Base-by-base conservation (phyloP, 78 protist species). In the Chrysochromulina parva region DNA sequence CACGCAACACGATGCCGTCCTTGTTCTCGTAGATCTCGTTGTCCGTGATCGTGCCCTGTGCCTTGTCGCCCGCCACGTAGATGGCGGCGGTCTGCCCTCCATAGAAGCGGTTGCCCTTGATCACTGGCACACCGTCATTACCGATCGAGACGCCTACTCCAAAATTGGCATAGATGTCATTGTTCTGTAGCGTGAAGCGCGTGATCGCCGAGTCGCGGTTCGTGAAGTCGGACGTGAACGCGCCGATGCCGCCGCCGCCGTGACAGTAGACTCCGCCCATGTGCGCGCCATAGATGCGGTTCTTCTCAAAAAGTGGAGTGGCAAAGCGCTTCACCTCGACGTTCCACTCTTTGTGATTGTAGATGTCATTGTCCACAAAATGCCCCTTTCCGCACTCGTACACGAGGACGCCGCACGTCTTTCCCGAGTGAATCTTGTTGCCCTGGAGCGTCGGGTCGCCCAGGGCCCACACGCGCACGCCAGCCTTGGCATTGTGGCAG, bases 311-410 rank as follows among this genome's bases (percentile, higher is more conserved):
- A 13, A 6, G 2, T 1, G 92, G 92, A 6, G 7, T 1, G n/a
- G 66, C 92, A 10, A 48, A 3, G 53, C 86, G 60, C 92, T 90
- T 90, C 88, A 76, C 80, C 59, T 74, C 92, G 78, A 90, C 54
- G 55, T 84, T 84, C n/a, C 92, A 66, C 60, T 48, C 71, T 1
- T 76, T 50, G 53, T 90, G 80, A 53, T 52, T 84, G 84, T 9
- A 69, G 80, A 88, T 88, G 26, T 66, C 84, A 52, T 71, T 71
- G 13, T 71, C 80, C 13, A 38, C 52, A 14, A 38, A 71, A 16
- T 38, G 53, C n/a, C 80, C 80, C 52, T 38, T 26, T 4, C 80
- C 80, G 16, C 3, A 71, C 52, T 71, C 80, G 28, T 71, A 90
- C 54, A 19, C 1, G 54, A 74, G 57, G 57, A 90, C 13, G 60